Evolutionary conservation across 2,329 filamentous ascomycete species (phyloP), one percentile per base, ranked within the genome.

Genomic region (Talaromyces marneffei): DNA sequence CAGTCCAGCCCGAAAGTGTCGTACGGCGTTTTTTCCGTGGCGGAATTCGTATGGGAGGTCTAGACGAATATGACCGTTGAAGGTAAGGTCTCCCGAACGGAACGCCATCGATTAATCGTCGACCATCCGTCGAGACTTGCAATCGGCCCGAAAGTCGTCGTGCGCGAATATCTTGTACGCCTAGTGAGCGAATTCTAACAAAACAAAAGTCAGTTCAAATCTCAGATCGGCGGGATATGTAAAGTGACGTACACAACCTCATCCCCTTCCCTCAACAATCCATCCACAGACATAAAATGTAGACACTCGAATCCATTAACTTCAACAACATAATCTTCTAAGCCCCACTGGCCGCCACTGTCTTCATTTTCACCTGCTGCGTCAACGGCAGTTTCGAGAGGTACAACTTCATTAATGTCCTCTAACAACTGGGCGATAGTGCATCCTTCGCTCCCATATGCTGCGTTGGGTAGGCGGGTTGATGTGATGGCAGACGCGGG

Each of bases 311-410:
- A 97, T 50, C 84, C 86, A n/a, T 82, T 82, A 3, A 96, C 81
- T 74, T 95, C 90, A 31, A 96, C 90, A 8, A 84, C 84, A 74
- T 97, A 97, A 72, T 97, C 91, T 69, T 97, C 92, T 3, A 96
- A 77, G 0, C 91, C 91, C 91, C 91, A 96, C 63, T 91, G 72
- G 8, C 76, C 75, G 53, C 74, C 75, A 42, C 64, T 68, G 39
- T 73, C 71, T 8, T 69, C 65, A 46, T 71, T 70, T 40, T 71
- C 55, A 1, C 60, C 57, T 14, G 56, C 5, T 12, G 37, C 69
- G 27, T 68, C 61, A 20, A 62, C 70, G 2, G 82, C 82, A 61
- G 87, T 86, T 77, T 96, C 92, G 0, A 97, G 84, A 0, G 92
- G 92, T 1, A 97, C 79, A 16, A 89, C 82, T 46, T 90, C 85